A percentile compares a stretch with the other conserved stretches of the same genome.
These are phyloP conservation scores for Xylariaceae sp. DNA, from an alignment of 2,329 filamentous ascomycete genomes.

Conservation along the genomic window DNA sequence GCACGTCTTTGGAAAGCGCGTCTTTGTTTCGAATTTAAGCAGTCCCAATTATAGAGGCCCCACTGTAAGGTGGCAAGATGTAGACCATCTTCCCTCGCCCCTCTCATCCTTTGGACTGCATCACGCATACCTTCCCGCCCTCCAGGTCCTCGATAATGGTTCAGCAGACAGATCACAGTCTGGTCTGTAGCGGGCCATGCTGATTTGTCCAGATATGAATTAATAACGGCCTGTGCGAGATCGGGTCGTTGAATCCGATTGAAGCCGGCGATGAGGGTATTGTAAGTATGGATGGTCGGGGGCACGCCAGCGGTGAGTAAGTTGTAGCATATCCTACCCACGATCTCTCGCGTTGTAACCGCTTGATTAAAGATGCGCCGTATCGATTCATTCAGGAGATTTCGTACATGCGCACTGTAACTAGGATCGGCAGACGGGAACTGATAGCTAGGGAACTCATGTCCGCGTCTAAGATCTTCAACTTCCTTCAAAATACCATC, in stretches of 20 bases:
- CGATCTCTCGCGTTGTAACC: slow-evolving; percentile 36
- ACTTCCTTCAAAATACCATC: slow-evolving; percentile 30
- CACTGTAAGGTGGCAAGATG: slow-evolving; percentile 36
- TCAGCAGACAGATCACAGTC: slow-evolving; percentile 57
- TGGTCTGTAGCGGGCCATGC: slow-evolving; percentile 55
- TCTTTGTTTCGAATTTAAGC: slow-evolving; percentile 29
- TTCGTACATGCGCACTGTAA: slow-evolving; percentile 25
- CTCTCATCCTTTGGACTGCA: slow-evolving; percentile 55
- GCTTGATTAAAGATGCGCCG: slow-evolving; percentile 39
- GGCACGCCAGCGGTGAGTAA: slow-evolving; percentile 66
- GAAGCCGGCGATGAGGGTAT: slow-evolving; percentile 73
- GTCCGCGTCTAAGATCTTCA: slow-evolving; percentile 19
- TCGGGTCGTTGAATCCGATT: slow-evolving; percentile 55
- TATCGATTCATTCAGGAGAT: slow-evolving; percentile 36
- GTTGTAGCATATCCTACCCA: slow-evolving; percentile 67
- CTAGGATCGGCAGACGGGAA: slow-evolving; percentile 25
- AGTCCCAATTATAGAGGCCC: slow-evolving; percentile 40
- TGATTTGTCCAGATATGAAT: slow-evolving; percentile 55
- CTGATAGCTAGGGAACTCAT: slow-evolving; percentile 36
- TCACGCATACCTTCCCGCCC: slow-evolving; percentile 53
- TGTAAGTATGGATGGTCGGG: slow-evolving; percentile 74
- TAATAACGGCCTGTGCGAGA: slow-evolving; percentile 60
- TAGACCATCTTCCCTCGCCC: slow-evolving; percentile 43
- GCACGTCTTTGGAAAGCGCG: too few relatives aligned
- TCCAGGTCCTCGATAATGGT: slow-evolving; percentile 54